A percentile compares a stretch with the other conserved stretches of the same genome.
Conservation (phyloP, 1,139 yeast species). For the Saccharomyces hybrid region DNA sequence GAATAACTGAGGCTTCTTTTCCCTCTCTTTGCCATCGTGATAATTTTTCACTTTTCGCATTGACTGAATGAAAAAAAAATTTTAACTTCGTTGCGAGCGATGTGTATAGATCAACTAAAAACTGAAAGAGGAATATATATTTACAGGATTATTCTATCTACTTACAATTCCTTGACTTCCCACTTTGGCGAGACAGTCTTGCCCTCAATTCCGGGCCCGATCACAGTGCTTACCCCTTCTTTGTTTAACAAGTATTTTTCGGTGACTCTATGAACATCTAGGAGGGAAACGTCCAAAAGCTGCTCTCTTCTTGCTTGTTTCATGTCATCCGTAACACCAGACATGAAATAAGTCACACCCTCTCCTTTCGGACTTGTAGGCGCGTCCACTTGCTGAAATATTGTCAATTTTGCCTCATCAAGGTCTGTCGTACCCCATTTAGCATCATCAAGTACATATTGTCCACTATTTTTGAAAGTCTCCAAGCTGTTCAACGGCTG, state of each 20-base stretch:
- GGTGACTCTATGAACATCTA: slow-evolving; percentile 42
- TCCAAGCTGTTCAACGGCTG: slow-evolving; percentile 63
- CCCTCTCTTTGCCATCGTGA: slow-evolving; percentile 1
- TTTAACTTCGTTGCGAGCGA: neutral
- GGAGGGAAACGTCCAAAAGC: slow-evolving; percentile 54
- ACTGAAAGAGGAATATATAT: neutral
- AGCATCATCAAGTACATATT: slow-evolving; percentile 44
- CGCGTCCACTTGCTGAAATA: slow-evolving; percentile 88
- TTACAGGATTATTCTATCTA: neutral
- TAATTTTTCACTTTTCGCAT: neutral
- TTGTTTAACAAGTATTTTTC: slow-evolving; percentile 10
- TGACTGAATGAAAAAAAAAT: neutral
- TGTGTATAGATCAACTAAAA: neutral
- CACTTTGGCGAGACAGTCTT: slow-evolving; percentile 11
- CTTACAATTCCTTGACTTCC: slow-evolving; percentile 10
- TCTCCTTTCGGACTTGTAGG: slow-evolving; percentile 78
- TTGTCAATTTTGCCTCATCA: slow-evolving; percentile 81
- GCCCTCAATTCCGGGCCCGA: slow-evolving; percentile 18
- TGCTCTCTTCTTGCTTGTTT: slow-evolving; percentile 72
- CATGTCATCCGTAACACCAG: slow-evolving; percentile 71
- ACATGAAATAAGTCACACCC: slow-evolving; percentile 58
- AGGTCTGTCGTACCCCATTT: slow-evolving; percentile 53
- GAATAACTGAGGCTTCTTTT: neutral
- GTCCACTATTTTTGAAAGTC: slow-evolving; percentile 52
- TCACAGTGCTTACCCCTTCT: slow-evolving; percentile 17